These are phyloP conservation scores for Zopfia rhizophila DNA, from an alignment of 2,329 filamentous ascomycete species.

Conservation along the genomic window DNA sequence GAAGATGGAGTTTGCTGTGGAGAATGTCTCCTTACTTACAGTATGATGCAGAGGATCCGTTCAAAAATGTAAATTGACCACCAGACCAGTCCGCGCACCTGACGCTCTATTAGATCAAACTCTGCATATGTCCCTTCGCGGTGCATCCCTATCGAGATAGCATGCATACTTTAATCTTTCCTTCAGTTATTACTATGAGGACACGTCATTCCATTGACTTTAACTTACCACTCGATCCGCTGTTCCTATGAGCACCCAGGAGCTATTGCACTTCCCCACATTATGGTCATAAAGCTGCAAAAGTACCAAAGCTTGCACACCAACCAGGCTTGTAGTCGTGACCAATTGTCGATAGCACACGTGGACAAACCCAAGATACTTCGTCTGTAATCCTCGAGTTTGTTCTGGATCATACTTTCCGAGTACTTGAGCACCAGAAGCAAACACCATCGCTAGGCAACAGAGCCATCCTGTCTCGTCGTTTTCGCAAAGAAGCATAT, in stretches of 20 bases:
- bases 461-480: constrained; percentile 56
- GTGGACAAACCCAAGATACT: constrained; percentile 42
- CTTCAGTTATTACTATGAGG: too few relatives aligned
- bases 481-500: constrained; percentile 35
- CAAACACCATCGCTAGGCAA: constrained; percentile 54
- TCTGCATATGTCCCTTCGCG: constrained; percentile 52
- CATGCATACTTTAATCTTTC: constrained; percentile 21
- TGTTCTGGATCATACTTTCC: constrained; percentile 41
- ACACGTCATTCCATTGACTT: too few relatives aligned
- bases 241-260: constrained; percentile 54
- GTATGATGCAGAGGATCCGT: constrained; percentile 35
- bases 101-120: constrained; percentile 47
- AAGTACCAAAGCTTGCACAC: constrained; percentile 56
- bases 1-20: too few relatives aligned
- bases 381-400: constrained; percentile 29
- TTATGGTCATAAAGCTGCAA: constrained; percentile 56
- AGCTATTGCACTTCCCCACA: constrained; percentile 54
- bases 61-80: constrained; percentile 41
- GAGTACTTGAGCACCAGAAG: constrained; percentile 54
- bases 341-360: constrained; percentile 50
- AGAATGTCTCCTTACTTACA: too few relatives aligned
- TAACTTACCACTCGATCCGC: constrained; percentile 51
- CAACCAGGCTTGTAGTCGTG: constrained; percentile 52
- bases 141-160: constrained; percentile 58
- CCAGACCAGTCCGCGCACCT: constrained; percentile 38